Evolutionary conservation across 495 filamentous ascomycete species (phyloP).

Genomic region (Bacidia rubella): DNA sequence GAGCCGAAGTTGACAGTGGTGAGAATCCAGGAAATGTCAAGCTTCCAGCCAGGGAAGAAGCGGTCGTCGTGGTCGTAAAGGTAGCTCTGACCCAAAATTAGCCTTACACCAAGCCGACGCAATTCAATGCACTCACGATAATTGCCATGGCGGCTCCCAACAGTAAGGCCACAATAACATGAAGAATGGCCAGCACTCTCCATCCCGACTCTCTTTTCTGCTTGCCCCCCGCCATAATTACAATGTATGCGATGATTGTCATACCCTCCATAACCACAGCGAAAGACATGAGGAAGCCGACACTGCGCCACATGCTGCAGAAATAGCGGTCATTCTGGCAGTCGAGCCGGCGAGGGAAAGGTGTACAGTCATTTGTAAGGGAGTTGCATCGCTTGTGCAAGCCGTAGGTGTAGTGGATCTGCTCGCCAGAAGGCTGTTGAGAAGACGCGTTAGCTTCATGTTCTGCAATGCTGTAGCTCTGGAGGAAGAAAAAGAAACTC

Average conservation of each 20-base stretch:
- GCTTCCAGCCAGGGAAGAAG: conserved; percentile 73
- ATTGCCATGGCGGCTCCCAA: conserved; percentile 62
- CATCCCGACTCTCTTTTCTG: conserved; percentile 61
- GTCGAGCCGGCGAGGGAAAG: conserved; percentile 49
- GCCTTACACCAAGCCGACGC: neutral
- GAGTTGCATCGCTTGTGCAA: conserved; percentile 69
- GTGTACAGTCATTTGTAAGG: conserved; percentile 39
- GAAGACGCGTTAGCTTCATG: neutral
- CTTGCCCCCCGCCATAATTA: conserved; percentile 65
- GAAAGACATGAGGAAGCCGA: conserved; percentile 77
- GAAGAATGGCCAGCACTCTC: conserved; percentile 52
- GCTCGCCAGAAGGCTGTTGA: conserved; percentile 25
- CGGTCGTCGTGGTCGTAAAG: conserved; percentile 74
- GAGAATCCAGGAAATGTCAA: conserved; percentile 65
- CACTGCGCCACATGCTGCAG: conserved; percentile 81
- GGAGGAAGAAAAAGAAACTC: too few species aligned
- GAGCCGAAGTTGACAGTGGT: conserved; percentile 62
- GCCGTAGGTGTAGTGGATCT: conserved; percentile 57
- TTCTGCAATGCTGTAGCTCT: neutral
- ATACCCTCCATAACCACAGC: conserved; percentile 63
- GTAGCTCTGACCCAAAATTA: conserved; percentile 44
- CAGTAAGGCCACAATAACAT: conserved; percentile 45
- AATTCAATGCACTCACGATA: conserved; percentile 45
- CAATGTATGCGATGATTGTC: conserved; percentile 56
- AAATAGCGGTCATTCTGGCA: conserved; percentile 65